Base-by-base conservation (phyloP, 768 basidiomycete species). In the Grammothele lineata region DNA sequence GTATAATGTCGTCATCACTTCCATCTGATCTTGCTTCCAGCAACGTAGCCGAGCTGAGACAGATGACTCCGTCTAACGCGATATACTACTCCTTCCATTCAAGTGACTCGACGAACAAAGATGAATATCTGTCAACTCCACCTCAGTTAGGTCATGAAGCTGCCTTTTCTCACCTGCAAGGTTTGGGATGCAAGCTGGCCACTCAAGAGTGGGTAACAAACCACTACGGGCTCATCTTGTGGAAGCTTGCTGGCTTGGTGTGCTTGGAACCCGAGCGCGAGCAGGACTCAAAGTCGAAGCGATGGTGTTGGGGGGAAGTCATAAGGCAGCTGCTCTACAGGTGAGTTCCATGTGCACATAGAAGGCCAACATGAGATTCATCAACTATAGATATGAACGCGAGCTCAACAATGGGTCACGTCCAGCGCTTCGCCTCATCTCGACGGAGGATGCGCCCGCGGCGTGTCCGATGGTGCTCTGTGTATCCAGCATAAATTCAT, bases 211-310 rank as follows among this genome's bases (percentile, higher is more conserved):
- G 96, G 96, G 83, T 96, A 1, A 78, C 87, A 41, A 97, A 97
- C 57, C 93, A 96, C 57, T 99, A 92, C 89, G 64, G 69, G 9
- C 67, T 93, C 37, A 80, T 98, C 24, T 73, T 99, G 3, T 99
- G 96, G 96, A 99, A 99, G 67, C 67, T 96, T 18, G 91, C 92
- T 3, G 87, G 89, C 11, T 81, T 92, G 76, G 85, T 83, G 1
- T 71, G 75, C 27, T 72, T 92, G 1, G 81, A 89, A 48, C 92
- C 93, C 4, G 63, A 73, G 21, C 68, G 71, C 33, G 81, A 81
- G 58, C 59, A 50, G 12, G 66, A 76, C 37, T 68, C 73, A 40
- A 54, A 56, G 17, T 64, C 58, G 45, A 79, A 71, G 53, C 69
- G 81, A 18, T 99, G 95, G 92, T 83, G 78, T 54, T 96, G 87